Evolutionary conservation across 2,329 filamentous ascomycete species (phyloP).

Genomic region (Paracorniculantispora psalliotae): DNA sequence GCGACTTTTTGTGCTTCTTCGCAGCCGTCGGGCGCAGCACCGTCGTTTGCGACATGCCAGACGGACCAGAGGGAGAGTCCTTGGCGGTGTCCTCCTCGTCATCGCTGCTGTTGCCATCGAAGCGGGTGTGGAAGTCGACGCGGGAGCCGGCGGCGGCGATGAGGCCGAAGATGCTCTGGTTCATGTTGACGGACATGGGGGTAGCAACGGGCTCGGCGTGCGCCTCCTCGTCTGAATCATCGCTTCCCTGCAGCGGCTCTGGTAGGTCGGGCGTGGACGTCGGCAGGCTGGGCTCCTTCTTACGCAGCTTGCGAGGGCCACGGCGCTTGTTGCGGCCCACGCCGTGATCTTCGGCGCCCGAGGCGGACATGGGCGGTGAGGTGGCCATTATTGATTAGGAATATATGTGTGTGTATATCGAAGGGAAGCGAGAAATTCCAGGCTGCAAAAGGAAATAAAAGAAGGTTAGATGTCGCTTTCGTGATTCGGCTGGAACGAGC

Average conservation of each 20-base stretch:
- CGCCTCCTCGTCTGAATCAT: slow-evolving; percentile 46
- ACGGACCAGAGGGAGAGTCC: slow-evolving; percentile 41
- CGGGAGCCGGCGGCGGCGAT: slow-evolving; percentile 83
- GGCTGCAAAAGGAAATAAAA: background rate
- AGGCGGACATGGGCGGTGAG: slow-evolving; percentile 13
- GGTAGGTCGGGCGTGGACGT: slow-evolving; percentile 42
- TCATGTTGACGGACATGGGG: slow-evolving; percentile 67
- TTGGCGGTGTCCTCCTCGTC: slow-evolving; percentile 65
- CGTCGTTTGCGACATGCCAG: slow-evolving; percentile 37
- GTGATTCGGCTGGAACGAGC: too few species aligned
- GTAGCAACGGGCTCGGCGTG: slow-evolving; percentile 32
- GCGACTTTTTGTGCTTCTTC: slow-evolving; percentile 48
- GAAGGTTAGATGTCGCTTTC: too few species aligned
- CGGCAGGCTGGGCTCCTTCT: slow-evolving; percentile 32
- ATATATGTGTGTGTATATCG: slow-evolving; percentile 1
- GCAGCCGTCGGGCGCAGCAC: slow-evolving; percentile 32
- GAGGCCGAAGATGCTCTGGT: slow-evolving; percentile 90
- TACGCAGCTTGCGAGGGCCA: slow-evolving; percentile 40
- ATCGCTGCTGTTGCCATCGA: slow-evolving; percentile 73
- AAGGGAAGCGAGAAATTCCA: background rate
- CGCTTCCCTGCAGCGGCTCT: slow-evolving; percentile 47
- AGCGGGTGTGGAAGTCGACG: slow-evolving; percentile 75
- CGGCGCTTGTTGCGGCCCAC: slow-evolving; percentile 35
- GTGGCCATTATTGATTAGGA: slow-evolving; percentile 8
- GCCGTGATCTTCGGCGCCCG: slow-evolving; percentile 29